Percentiles rank a stretch among this genome's conserved stretches.
These are phyloP conservation scores for Entamoeba dispar DNA, from an alignment of 208 protist species.

Conservation along the genomic window DNA sequence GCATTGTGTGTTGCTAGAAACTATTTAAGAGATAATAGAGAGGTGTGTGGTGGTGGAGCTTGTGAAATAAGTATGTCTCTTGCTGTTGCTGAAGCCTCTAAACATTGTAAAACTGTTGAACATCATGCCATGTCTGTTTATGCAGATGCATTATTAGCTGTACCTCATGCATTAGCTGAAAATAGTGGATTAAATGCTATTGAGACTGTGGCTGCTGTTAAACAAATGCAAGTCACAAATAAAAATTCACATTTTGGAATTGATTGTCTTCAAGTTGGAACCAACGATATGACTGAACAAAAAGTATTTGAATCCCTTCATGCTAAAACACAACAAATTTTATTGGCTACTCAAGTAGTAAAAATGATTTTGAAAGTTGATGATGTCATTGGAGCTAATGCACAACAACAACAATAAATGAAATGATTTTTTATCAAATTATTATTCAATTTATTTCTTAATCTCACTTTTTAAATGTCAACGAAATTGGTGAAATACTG, in stretches of 20 bases:
- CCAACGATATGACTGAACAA: constrained; percentile 82
- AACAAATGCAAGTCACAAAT: constrained; percentile 64
- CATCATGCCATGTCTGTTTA: constrained; percentile 97
- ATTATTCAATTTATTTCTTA: too few species aligned
- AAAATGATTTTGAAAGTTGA: constrained; percentile 99
- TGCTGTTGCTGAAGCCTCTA: constrained; percentile 43
- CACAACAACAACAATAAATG: not conserved
- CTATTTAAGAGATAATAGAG: constrained; percentile 87
- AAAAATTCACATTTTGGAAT: constrained; percentile 82
- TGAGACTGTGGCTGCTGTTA: constrained; percentile 74
- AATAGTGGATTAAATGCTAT: constrained; percentile 89
- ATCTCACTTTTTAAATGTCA: not conserved
- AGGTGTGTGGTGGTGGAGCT: constrained; percentile 98
- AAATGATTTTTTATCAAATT: too few species aligned
- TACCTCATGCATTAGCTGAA: constrained; percentile 91
- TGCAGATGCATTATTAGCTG: constrained; percentile 88
- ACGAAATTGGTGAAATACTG: not conserved
- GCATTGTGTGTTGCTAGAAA: constrained; percentile 98
- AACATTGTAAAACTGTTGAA: constrained; percentile 62
- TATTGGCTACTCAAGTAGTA: constrained; percentile 95
- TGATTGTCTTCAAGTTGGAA: constrained; percentile 56
- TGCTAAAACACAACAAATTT: constrained; percentile 89
- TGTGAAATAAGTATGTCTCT: constrained; percentile 85
- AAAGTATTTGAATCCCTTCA: constrained; percentile 90
- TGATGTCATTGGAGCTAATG: constrained; percentile 1